These are phyloP conservation scores for Zygosaccharomyces sapae DNA, from an alignment of 1,139 yeast species.

Conservation along the genomic window DNA sequence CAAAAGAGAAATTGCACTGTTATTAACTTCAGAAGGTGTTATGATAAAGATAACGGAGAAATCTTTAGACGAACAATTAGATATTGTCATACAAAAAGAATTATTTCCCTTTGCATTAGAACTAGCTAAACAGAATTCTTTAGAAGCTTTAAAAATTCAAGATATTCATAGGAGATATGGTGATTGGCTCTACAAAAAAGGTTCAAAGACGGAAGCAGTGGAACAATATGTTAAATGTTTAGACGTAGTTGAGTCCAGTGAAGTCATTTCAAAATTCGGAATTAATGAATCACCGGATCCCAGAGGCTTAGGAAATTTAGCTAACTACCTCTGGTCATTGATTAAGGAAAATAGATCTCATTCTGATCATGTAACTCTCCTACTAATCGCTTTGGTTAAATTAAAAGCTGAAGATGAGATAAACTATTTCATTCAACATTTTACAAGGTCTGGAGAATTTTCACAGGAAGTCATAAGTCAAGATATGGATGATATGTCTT, in stretches of 20 bases:
- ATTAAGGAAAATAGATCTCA: slow-evolving; percentile 53
- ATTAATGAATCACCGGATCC: slow-evolving; percentile 59
- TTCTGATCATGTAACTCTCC: slow-evolving; percentile 74
- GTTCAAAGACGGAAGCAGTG: slow-evolving; percentile 65
- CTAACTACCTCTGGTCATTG: slow-evolving; percentile 61
- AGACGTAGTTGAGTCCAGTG: slow-evolving; percentile 59
- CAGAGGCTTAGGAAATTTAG: slow-evolving; percentile 42
- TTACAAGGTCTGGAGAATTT: slow-evolving; percentile 39
- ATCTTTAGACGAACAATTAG: slow-evolving; percentile 61
- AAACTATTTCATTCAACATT: slow-evolving; percentile 51
- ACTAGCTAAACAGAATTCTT: slow-evolving; percentile 49
- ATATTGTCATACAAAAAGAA: slow-evolving; percentile 64
- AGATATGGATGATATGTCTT: slow-evolving; percentile 33
- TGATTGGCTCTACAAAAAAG: slow-evolving; percentile 63
- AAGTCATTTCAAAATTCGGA: slow-evolving; percentile 74
- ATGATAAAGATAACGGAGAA: slow-evolving; percentile 67
- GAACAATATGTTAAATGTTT: slow-evolving; percentile 59
- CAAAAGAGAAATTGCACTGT: slow-evolving; percentile 46
- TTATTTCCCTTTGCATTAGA: slow-evolving; percentile 69
- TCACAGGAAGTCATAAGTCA: slow-evolving; percentile 36
- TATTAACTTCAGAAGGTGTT: slow-evolving; percentile 72
- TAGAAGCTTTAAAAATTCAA: slow-evolving; percentile 37
- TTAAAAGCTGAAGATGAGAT: slow-evolving; percentile 59
- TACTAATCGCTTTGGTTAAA: slow-evolving; percentile 81
- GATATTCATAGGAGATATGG: slow-evolving; percentile 65